Evolutionary conservation across 345 rosid genomes (phyloP).

Genomic region (Turritis glabra): DNA sequence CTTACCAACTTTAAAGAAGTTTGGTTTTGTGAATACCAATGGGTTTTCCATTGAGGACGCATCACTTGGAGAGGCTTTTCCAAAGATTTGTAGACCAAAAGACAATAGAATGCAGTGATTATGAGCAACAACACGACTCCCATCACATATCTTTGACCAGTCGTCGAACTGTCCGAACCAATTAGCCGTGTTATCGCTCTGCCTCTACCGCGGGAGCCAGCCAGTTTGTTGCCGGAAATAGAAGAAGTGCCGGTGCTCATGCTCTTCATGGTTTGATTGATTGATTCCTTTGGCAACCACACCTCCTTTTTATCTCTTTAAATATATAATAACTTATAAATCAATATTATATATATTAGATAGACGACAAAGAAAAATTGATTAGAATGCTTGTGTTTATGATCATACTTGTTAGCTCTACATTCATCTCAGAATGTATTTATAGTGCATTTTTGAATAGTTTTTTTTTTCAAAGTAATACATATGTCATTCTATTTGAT

Average conservation of each 20-base stretch:
- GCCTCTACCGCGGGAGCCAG: background rate
- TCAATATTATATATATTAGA: background rate
- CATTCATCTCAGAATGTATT: no score
- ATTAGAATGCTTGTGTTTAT: background rate
- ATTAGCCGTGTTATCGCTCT: background rate
- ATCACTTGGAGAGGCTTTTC: slow-evolving; percentile 4
- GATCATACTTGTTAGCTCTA: no score
- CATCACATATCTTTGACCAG: background rate
- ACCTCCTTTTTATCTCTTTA: background rate
- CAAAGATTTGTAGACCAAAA: slow-evolving; percentile 7
- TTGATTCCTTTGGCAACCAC: no score
- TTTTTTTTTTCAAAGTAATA: no score
- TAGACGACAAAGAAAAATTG: background rate
- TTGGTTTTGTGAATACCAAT: slow-evolving; percentile 8
- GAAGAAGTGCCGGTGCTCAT: background rate
- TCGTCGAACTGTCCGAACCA: background rate
- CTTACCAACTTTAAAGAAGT: slow-evolving; percentile 1
- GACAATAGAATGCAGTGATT: background rate
- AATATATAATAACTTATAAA: background rate
- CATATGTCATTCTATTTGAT: no score
- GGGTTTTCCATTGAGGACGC: background rate
- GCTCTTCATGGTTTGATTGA: background rate
- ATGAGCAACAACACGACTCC: slow-evolving; percentile 3
- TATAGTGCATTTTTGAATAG: no score
- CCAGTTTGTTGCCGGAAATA: background rate